phyloP scores from a whole-genome alignment of 1,139 yeast genomes.

The Saccharomyces hybrid region DNA sequence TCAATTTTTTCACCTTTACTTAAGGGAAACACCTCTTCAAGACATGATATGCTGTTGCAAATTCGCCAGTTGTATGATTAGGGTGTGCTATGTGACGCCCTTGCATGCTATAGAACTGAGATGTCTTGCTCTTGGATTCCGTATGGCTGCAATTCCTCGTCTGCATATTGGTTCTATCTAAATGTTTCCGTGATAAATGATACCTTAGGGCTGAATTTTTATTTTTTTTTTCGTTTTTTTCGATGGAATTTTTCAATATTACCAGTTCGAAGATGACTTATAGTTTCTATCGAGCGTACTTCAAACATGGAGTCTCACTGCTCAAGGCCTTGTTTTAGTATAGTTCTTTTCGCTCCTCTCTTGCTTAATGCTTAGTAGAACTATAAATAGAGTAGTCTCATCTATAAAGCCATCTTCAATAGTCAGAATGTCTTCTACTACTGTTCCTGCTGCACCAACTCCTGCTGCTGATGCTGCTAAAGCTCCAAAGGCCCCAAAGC shows the following conservation, averaged over 20 bases:
- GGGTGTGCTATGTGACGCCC: no score
- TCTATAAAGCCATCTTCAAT: neutral
- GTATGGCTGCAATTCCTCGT: no score
- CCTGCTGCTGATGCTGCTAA: slow-evolving; percentile 8
- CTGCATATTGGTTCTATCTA: no score
- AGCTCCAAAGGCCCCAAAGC: slow-evolving; percentile 10
- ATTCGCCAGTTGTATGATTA: no score
- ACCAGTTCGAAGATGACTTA: neutral
- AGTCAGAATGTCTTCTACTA: slow-evolving; percentile 2
- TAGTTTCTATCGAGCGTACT: neutral
- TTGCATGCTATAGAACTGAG: no score
- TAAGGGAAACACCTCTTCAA: neutral
- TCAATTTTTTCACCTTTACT: neutral
- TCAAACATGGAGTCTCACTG: neutral
- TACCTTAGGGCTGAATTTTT: neutral
- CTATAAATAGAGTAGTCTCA: neutral
- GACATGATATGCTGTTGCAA: neutral
- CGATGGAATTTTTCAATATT: neutral
- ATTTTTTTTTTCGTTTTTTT: neutral
- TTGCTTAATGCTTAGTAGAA: neutral
- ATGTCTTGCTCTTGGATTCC: no score
- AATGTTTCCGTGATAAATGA: neutral
- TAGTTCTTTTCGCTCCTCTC: neutral
- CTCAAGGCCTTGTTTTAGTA: neutral
- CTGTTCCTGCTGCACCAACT: slow-evolving; percentile 7